These are phyloP conservation scores for Elsinoe australis DNA, from an alignment of 2,329 filamentous ascomycete genomes.

Conservation along the genomic window DNA sequence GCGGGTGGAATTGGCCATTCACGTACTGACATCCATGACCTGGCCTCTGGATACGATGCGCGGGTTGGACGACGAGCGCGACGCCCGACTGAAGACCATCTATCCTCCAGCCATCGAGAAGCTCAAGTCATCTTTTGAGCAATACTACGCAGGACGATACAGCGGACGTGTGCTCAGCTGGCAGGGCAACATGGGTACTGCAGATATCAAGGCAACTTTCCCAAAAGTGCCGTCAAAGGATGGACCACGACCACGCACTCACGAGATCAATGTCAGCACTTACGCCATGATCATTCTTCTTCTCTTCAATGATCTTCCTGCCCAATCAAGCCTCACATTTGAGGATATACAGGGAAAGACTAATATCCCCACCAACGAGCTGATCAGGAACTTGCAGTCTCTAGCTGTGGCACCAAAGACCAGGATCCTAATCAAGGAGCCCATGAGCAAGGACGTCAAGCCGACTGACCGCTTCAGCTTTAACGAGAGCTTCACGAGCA, in stretches of 20 bases:
- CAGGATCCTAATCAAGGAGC: constrained; percentile 70
- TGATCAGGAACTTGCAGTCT: constrained; percentile 71
- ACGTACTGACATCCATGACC: constrained; percentile 83
- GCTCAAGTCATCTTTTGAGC: constrained; percentile 76
- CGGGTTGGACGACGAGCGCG: constrained; percentile 45
- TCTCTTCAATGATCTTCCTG: constrained; percentile 72
- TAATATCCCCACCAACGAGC: constrained; percentile 65
- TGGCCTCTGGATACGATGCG: constrained; percentile 89
- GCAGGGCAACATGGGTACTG: constrained; percentile 68
- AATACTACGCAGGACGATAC: constrained; percentile 80
- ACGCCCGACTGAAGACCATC: constrained; percentile 49
- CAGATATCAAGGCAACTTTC: constrained; percentile 76
- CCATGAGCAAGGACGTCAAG: constrained; percentile 69
- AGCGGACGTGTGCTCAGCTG: constrained; percentile 84
- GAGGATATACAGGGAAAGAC: constrained; percentile 80
- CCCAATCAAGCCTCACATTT: constrained; percentile 46
- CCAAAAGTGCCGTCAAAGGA: constrained; percentile 64
- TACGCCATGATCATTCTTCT: constrained; percentile 85
- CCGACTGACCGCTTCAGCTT: constrained; percentile 70
- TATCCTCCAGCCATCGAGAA: constrained; percentile 68
- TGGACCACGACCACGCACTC: constrained; percentile 60
- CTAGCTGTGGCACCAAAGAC: constrained; percentile 78
- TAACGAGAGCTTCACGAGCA: constrained; percentile 74
- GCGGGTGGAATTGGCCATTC: constrained; percentile 71
- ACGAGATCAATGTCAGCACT: constrained; percentile 87